phyloP scores from a whole-genome alignment of 2,329 filamentous ascomycete species.

The Phialophora chinensis region DNA sequence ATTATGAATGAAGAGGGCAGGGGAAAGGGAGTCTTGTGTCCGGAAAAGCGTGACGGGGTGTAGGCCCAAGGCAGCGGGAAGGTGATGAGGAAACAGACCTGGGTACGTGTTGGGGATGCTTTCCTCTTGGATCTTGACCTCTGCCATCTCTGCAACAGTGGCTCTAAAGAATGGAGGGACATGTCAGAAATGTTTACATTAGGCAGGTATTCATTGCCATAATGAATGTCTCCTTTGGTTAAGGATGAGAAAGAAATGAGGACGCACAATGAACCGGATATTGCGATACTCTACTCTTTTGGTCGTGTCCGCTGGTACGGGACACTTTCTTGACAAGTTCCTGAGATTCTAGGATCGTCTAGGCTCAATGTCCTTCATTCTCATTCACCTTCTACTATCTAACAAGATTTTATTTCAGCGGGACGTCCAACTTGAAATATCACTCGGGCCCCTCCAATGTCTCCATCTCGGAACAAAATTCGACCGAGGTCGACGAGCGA shows the following conservation, averaged over 20 bases:
- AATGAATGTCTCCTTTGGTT: not conserved
- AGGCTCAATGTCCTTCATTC: not conserved
- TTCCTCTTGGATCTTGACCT: slow-evolving; percentile 23
- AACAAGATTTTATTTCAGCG: not conserved
- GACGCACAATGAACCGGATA: not conserved
- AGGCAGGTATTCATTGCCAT: not conserved
- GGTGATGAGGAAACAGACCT: slow-evolving; percentile 21
- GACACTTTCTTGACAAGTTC: not conserved
- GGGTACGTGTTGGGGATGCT: slow-evolving; percentile 27
- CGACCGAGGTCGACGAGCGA: not conserved
- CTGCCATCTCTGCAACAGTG: not conserved
- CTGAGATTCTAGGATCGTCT: not conserved
- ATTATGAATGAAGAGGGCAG: not conserved
- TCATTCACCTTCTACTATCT: not conserved
- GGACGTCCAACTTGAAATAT: not conserved
- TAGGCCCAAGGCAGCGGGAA: not conserved
- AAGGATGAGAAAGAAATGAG: not conserved
- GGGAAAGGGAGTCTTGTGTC: not conserved
- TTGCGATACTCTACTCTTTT: not conserved
- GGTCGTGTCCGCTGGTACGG: not conserved
- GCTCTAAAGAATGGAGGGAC: not conserved
- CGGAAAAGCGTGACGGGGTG: not conserved
- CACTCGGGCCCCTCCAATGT: not conserved
- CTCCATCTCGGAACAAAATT: slow-evolving; percentile 6
- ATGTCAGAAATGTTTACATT: not conserved